Percentiles rank a stretch among this genome's conserved stretches.
Conservation (phyloP, 140 eudicot genomes). For the Eryngium alpinum region DNA sequence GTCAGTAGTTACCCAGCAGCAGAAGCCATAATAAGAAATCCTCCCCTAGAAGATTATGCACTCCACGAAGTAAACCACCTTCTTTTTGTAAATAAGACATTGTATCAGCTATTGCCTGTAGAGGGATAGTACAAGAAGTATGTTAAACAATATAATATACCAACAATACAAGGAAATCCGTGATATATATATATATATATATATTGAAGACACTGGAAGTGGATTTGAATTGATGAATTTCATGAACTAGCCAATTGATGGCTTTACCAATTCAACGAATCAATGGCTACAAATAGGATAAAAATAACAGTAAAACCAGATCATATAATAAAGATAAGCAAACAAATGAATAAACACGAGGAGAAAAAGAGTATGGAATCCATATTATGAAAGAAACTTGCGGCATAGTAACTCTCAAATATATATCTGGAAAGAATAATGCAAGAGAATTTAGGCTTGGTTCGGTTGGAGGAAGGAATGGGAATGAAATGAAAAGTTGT, state of each 20-base stretch:
- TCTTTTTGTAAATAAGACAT: slow-evolving; percentile 75
- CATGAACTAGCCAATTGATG: background rate
- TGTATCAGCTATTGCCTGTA: slow-evolving; percentile 82
- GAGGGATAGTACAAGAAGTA: slow-evolving; percentile 9
- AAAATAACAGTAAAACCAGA: background rate
- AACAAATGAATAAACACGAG: background rate
- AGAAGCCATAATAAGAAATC: slow-evolving; percentile 85
- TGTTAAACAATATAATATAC: background rate
- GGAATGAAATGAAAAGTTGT: too few relatives aligned
- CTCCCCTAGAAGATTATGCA: slow-evolving; percentile 89
- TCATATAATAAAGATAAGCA: background rate
- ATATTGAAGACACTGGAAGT: background rate
- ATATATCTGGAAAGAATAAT: background rate
- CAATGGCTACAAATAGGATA: background rate
- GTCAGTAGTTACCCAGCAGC: slow-evolving; percentile 69
- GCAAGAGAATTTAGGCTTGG: background rate
- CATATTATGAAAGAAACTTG: background rate
- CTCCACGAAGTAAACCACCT: slow-evolving; percentile 92
- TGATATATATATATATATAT: background rate
- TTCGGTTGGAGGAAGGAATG: too few relatives aligned
- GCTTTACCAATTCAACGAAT: background rate
- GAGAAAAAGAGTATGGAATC: background rate
- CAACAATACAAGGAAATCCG: background rate
- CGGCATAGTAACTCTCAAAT: background rate
- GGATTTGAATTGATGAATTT: background rate